Conservation (phyloP, 2,329 filamentous ascomycete species). For the Aspergillus melleus region DNA sequence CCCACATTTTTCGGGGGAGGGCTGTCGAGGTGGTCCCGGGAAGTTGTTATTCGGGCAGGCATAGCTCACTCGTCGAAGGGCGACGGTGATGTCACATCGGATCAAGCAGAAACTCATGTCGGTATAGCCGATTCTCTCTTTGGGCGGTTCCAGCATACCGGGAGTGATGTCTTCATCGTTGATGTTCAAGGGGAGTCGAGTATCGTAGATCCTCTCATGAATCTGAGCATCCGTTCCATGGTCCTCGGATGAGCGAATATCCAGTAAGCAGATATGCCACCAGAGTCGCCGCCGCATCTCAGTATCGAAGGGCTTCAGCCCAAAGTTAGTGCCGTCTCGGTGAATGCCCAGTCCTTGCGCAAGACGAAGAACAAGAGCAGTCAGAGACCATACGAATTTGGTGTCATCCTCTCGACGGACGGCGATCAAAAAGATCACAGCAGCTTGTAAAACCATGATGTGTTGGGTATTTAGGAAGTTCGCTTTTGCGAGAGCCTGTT, state of each 20-base stretch:
- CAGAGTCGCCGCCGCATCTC: conserved; percentile 55
- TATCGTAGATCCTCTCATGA: conserved; percentile 47
- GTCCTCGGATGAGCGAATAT: conserved; percentile 52
- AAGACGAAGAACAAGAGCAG: conserved; percentile 42
- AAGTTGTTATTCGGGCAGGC: conserved; percentile 30
- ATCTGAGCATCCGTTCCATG: conserved; percentile 50
- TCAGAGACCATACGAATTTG: conserved; percentile 47
- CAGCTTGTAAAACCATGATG: conserved; percentile 61
- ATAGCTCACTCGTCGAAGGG: conserved; percentile 42
- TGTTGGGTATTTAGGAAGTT: conserved; percentile 64
- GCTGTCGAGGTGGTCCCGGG: conserved; percentile 11
- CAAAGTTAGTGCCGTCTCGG: conserved; percentile 52
- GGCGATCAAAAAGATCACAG: conserved; percentile 61
- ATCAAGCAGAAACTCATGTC: conserved; percentile 55
- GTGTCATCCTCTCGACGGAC: conserved; percentile 42
- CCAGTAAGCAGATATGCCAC: conserved; percentile 52
- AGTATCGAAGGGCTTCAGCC: conserved; percentile 50
- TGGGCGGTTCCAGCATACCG: conserved; percentile 49
- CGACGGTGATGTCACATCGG: conserved; percentile 54
- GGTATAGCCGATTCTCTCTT: conserved; percentile 52
- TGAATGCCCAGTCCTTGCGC: conserved; percentile 51
- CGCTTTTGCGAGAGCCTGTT: conserved; percentile 64
- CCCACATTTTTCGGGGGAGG: conserved; percentile 38
- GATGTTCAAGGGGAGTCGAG: conserved; percentile 51
- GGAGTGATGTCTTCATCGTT: conserved; percentile 54